Base-by-base conservation (phyloP, 2,329 filamentous ascomycete species). In the Cytospora piceicola region DNA sequence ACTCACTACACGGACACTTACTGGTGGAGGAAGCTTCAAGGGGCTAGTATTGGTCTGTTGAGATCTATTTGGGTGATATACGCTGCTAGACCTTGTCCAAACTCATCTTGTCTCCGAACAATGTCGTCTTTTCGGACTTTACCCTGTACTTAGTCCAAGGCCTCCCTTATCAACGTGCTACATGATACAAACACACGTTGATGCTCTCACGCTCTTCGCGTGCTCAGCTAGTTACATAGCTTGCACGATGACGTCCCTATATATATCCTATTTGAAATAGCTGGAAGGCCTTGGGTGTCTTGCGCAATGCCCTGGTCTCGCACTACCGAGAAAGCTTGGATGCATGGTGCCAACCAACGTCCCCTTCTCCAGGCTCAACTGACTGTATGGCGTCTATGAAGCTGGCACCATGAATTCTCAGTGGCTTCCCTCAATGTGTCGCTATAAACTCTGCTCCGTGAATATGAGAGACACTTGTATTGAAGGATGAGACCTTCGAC, bases 11-110 rank as follows among this genome's bases (percentile, higher is more conserved):
- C 27, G 14, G 27, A 24, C 7, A 22, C 15, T 29, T n/a, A 36
- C n/a, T 27, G 53, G 46, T 12, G 27, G 29, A 46, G 20, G 12
- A 15, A 7, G 22, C 58, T 34, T 24, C 53, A 29, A 32, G n/a
- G 8, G 36, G 32, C 56, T 32, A 3, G 32, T 27, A 58, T 54
- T 64, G 27, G 20, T 32, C 46, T 55, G 15, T 53, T 49, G 34
- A 34, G 20, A 32, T 22, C 56, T 58, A 22, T 53, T 42, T 53
- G 17, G 32, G 34, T 49, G 53, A 49, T 22, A 39, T 49, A 27
- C 12, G 14, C 30, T 34, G 9, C 11, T 27, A 22, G 24, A 17
- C n/a, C 15, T 51, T 32, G 34, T 58, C 58, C 39, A 27, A 57
- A 36, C 5, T 55, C 22, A 29, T 8, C 32, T 22, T 36, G 29